Evolutionary conservation across 768 basidiomycete species (phyloP).

Genomic region (Termitomyces sp.): DNA sequence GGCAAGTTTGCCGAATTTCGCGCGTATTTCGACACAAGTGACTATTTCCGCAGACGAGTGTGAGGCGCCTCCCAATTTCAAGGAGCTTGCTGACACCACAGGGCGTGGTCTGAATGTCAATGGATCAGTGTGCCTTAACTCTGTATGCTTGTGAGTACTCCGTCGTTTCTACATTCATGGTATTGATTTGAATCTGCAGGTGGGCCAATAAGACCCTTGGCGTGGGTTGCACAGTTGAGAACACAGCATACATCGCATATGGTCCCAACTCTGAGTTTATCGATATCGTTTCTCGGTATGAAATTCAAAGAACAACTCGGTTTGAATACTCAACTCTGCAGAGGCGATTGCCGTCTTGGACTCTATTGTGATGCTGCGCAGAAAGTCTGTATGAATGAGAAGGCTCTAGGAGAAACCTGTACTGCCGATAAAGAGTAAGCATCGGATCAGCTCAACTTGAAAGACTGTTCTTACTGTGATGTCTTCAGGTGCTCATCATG

Average conservation of each 20-base stretch:
- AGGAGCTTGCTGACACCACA: constrained; percentile 55
- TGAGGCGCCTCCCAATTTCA: constrained; percentile 57
- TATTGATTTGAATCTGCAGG: constrained; percentile 30
- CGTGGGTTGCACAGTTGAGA: constrained; percentile 63
- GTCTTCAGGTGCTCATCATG: constrained; percentile 59
- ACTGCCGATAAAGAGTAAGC: constrained; percentile 44
- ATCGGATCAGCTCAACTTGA: neutral
- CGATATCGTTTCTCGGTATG: constrained; percentile 75
- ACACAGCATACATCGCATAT: constrained; percentile 75
- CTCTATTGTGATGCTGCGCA: constrained; percentile 69
- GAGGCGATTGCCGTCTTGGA: constrained; percentile 69
- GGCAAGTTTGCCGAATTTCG: constrained; percentile 37
- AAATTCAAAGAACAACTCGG: neutral
- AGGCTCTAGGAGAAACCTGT: constrained; percentile 55
- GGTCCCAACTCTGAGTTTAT: constrained; percentile 54
- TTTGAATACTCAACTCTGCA: constrained; percentile 17
- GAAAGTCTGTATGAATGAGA: constrained; percentile 52
- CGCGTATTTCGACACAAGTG: neutral
- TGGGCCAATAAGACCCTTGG: constrained; percentile 75
- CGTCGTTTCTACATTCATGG: neutral
- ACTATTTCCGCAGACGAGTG: constrained; percentile 59
- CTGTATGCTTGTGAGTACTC: constrained; percentile 71
- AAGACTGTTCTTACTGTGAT: neutral
- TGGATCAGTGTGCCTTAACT: constrained; percentile 80
- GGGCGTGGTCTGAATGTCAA: constrained; percentile 72